Evolutionary conservation across 2,329 filamentous ascomycete genomes (phyloP).

Genomic region (Fusarium caatingaense): DNA sequence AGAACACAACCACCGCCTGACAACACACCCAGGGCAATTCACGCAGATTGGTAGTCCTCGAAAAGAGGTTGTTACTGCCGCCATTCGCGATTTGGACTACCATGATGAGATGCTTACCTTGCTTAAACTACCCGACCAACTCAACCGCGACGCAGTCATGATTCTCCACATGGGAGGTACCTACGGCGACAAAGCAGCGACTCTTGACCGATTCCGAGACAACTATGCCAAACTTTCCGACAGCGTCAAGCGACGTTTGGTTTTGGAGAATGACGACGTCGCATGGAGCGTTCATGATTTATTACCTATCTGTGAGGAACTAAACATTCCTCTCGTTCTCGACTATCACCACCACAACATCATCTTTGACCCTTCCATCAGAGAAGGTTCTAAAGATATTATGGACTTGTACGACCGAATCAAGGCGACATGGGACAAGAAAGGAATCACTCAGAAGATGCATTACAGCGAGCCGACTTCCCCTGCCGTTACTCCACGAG

Average conservation of each 20-base stretch:
- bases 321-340: constrained; percentile 92
- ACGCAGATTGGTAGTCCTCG: constrained; percentile 91
- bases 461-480: constrained; percentile 84
- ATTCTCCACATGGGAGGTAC: constrained; percentile 93
- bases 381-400: constrained; percentile 88
- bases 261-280: constrained; percentile 95
- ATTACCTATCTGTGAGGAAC: constrained; percentile 87
- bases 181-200: constrained; percentile 86
- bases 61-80: constrained; percentile 78
- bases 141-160: constrained; percentile 89
- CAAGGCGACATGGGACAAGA: constrained; percentile 83
- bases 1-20: constrained; percentile 84
- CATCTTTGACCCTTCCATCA: constrained; percentile 78
- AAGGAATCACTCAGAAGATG: constrained; percentile 93
- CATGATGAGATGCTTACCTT: constrained; percentile 87
- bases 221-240: constrained; percentile 77
- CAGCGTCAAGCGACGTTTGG: constrained; percentile 81
- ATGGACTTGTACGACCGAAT: constrained; percentile 80
- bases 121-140: constrained; percentile 80
- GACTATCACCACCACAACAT: constrained; percentile 98
- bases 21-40: constrained; percentile 92
- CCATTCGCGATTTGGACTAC: constrained; percentile 86
- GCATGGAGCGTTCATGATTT: constrained; percentile 93
- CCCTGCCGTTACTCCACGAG: constrained; percentile 76
- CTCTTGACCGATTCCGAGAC: constrained; percentile 79